phyloP scores from a whole-genome alignment of 768 basidiomycete genomes.

The Russula vinacea region DNA sequence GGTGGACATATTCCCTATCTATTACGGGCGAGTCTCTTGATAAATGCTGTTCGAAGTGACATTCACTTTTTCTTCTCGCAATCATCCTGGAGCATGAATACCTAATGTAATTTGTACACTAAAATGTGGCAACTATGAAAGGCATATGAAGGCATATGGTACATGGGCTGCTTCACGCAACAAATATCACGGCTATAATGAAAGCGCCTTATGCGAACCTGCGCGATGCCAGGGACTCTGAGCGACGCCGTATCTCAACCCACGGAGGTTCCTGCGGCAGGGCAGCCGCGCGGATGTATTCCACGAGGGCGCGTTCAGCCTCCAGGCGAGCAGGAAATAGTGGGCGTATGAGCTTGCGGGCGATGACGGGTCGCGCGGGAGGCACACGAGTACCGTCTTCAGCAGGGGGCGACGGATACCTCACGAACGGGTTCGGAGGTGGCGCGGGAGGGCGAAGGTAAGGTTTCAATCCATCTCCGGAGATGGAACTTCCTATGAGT shows the following conservation, averaged over 20 bases:
- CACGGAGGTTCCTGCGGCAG: slow-evolving; percentile 4
- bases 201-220: neutral
- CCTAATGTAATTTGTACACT: neutral
- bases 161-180: neutral
- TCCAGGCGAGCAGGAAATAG: slow-evolving; percentile 13
- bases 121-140: neutral
- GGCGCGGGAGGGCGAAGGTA: slow-evolving; percentile 44
- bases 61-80: neutral
- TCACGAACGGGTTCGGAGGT: slow-evolving; percentile 45
- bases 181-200: neutral
- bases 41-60: neutral
- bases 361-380: neutral
- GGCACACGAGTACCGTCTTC: slow-evolving; percentile 12
- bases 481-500: slow-evolving; percentile 35
- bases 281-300: neutral
- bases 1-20: neutral
- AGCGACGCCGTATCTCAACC: slow-evolving; percentile 9
- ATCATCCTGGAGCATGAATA: slow-evolving; percentile 5
- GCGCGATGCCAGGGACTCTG: neutral
- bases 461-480: slow-evolving; percentile 33
- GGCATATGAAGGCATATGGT: neutral
- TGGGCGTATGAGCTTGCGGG: slow-evolving; percentile 7
- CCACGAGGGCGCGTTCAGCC: neutral
- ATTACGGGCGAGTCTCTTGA: slow-evolving; percentile 10
- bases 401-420: slow-evolving; percentile 22